A percentile compares a stretch with the other conserved stretches of the same genome.
Evolutionary conservation across 2,329 filamentous ascomycete species (phyloP).

Genomic region (Fusarium duplospermum): DNA sequence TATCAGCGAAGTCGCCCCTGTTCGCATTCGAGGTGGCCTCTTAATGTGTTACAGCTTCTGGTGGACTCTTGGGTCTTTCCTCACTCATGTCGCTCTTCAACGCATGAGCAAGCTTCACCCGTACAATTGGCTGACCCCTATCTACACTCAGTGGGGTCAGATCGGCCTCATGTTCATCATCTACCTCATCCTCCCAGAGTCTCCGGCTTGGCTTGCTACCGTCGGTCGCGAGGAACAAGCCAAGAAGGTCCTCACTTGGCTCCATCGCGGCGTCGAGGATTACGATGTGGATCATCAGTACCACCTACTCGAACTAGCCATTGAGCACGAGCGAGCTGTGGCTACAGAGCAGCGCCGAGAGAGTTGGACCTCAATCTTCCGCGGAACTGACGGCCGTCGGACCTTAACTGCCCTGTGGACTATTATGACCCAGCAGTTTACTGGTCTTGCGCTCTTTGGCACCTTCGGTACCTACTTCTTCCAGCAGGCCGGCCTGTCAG

Average conservation of each 20-base stretch:
- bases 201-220: neutral
- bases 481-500: neutral
- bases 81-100: slow-evolving; percentile 55
- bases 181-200: neutral
- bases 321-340: slow-evolving; percentile 9
- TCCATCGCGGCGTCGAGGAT: neutral
- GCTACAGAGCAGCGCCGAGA: slow-evolving; percentile 36
- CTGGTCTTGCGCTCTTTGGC: slow-evolving; percentile 16
- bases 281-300: neutral
- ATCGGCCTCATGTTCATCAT: neutral
- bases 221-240: neutral
- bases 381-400: slow-evolving; percentile 43
- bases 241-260: neutral
- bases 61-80: slow-evolving; percentile 57
- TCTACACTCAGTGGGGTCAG: neutral
- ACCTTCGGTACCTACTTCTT: slow-evolving; percentile 62
- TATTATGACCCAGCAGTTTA: slow-evolving; percentile 31
- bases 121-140: slow-evolving; percentile 18
- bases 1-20: slow-evolving; percentile 48
- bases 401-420: slow-evolving; percentile 47
- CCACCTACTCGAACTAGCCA: neutral
- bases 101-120: slow-evolving; percentile 44
- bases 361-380: slow-evolving; percentile 46
- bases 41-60: slow-evolving; percentile 57
- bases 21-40: slow-evolving; percentile 52